Evolutionary conservation across 2,329 filamentous ascomycete species (phyloP).

Genomic region (Pseudogymnoascus sp.): DNA sequence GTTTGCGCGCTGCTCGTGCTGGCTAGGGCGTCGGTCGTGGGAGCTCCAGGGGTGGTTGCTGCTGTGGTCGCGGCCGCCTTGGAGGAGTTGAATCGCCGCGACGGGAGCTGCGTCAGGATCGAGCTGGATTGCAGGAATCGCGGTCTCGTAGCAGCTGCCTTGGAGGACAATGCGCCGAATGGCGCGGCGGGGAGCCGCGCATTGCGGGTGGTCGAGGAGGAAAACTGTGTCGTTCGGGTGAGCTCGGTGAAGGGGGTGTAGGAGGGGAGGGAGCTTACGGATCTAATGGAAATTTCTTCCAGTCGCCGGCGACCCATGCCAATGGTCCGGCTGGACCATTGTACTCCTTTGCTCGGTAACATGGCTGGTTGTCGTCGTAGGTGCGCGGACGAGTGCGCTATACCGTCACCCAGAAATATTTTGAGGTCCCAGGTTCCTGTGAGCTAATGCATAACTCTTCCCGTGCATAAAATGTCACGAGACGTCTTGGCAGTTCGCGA

Average conservation of each 20-base stretch:
- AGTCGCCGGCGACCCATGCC: slow-evolving; percentile 28
- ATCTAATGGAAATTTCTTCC: slow-evolving; percentile 30
- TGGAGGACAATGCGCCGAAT: slow-evolving; percentile 17
- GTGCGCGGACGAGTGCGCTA: slow-evolving; percentile 11
- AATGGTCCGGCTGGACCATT: slow-evolving; percentile 38
- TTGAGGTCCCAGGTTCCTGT: slow-evolving; percentile 12
- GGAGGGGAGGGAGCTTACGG: slow-evolving; percentile 17
- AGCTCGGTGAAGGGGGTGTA: slow-evolving; percentile 14
- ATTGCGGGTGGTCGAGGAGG: slow-evolving; percentile 24
- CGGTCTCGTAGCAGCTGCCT: slow-evolving; percentile 12
- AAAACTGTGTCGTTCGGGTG: slow-evolving; percentile 22
- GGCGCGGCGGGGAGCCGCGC: slow-evolving; percentile 19
- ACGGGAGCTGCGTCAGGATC: slow-evolving; percentile 20
- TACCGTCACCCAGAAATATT: slow-evolving; percentile 24
- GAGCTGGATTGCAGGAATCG: slow-evolving; percentile 15
- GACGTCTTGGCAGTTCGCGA: background rate
- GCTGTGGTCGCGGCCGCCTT: slow-evolving; percentile 11
- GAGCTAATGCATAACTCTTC: background rate
- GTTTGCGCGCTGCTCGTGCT: background rate
- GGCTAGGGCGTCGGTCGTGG: slow-evolving; percentile 13
- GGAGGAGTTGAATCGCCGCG: slow-evolving; percentile 26
- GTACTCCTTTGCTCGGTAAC: slow-evolving; percentile 47
- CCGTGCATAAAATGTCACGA: slow-evolving; percentile 1
- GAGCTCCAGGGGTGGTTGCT: slow-evolving; percentile 11
- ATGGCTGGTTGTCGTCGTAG: slow-evolving; percentile 30